These are phyloP conservation scores for Hsuehochloa calcarea DNA, from an alignment of 176 grass and related monocot genomes.

Conservation along the genomic window DNA sequence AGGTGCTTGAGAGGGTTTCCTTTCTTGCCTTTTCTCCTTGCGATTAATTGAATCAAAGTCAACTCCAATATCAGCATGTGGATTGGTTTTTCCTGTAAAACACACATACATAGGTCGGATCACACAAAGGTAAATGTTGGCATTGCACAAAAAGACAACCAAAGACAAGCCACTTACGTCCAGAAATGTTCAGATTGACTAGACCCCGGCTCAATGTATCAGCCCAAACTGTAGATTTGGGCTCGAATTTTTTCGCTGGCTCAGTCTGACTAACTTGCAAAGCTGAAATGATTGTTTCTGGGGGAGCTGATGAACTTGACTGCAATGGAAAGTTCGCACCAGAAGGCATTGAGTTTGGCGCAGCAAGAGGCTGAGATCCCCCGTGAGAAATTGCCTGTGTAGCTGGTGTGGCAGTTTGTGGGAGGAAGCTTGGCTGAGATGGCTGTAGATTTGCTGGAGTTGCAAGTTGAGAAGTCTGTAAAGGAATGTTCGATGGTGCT, in stretches of 20 bases:
- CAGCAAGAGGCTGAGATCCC: conserved; percentile 47
- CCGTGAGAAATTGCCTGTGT: conserved; percentile 43
- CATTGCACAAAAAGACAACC: conserved; percentile 14
- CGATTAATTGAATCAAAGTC: conserved; percentile 98
- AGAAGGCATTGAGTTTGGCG: conserved; percentile 39
- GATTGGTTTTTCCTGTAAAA: conserved; percentile 86
- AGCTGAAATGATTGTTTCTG: conserved; percentile 56
- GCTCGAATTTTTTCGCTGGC: conserved; percentile 75
- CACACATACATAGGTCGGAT: not conserved
- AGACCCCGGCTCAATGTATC: conserved; percentile 90
- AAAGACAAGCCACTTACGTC: conserved; percentile 61
- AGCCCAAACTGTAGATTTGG: conserved; percentile 89
- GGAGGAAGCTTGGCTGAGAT: conserved; percentile 42
- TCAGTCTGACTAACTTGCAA: conserved; percentile 52
- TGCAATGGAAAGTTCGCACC: conserved; percentile 43
- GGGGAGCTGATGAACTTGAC: conserved; percentile 49
- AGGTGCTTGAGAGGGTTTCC: conserved; percentile 60
- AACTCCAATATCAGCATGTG: conserved; percentile 92
- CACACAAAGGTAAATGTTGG: conserved; percentile 6
- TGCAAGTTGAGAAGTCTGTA: conserved; percentile 39
- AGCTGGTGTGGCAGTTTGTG: conserved; percentile 23
- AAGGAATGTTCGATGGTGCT: conserved; percentile 33
- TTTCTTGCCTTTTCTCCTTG: conserved; percentile 90
- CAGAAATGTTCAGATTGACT: conserved; percentile 97
- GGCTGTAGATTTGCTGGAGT: conserved; percentile 39